phyloP scores from a whole-genome alignment of 2,329 filamentous ascomycete species.

The Neonectria hederae region DNA sequence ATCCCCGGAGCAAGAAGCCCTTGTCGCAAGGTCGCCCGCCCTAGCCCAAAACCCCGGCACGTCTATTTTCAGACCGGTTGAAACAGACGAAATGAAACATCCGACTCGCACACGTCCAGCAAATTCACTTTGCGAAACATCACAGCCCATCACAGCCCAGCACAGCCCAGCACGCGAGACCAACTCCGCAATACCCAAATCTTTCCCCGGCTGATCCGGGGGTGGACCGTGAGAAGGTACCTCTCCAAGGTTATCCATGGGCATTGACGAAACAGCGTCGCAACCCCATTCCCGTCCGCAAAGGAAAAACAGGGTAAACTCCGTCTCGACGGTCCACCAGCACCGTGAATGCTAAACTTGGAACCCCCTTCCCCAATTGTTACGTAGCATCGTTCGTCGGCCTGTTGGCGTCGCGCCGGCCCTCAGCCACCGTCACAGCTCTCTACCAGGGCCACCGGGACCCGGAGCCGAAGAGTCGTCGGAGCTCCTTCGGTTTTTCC shows the following conservation, averaged over 20 bases:
- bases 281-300: not conserved
- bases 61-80: conserved; percentile 21
- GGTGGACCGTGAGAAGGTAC: not conserved
- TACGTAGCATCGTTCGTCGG: conserved; percentile 15
- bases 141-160: not conserved
- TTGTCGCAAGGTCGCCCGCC: not conserved
- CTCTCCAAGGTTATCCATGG: not conserved
- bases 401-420: not conserved
- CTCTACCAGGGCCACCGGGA: not conserved
- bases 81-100: conserved; percentile 17
- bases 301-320: not conserved
- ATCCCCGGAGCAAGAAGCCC: not conserved
- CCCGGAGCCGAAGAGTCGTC: conserved; percentile 15
- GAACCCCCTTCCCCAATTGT: not conserved
- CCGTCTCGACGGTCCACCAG: not conserved
- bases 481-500: conserved; percentile 1
- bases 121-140: not conserved
- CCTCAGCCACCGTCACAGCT: conserved; percentile 7
- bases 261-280: not conserved
- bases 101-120: not conserved
- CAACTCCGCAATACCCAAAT: not conserved
- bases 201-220: not conserved
- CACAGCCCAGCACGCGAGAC: not conserved
- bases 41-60: not conserved
- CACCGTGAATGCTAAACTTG: not conserved